Evolutionary conservation across 73 alveolate genomes (phyloP), one percentile per base, ranked within the genome.

Genomic region (Paramecium biaurelia): DNA sequence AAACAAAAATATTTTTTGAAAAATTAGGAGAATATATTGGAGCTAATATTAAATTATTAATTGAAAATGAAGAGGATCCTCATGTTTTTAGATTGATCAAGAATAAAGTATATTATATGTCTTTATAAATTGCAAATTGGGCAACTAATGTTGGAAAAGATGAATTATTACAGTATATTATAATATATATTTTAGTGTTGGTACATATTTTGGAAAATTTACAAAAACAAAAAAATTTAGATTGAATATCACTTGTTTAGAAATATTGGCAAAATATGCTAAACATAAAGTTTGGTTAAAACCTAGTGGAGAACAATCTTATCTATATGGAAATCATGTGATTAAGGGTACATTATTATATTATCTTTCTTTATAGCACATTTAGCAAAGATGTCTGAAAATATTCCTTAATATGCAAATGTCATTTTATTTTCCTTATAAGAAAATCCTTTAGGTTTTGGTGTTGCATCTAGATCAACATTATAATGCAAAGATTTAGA

Each of bases 391-490:
- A 98, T 98, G 89, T 97, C 99, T 12, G 99, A 98, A 88, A 98
- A 96, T 85, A 95, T 98, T 28, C 99, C 99, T 1, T 94, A 95
- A 18, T 95, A 98, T 70, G 96, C 98, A 5, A 99, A 99, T 41
- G 98, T 97, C 12, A 98, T 98, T 23, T 92, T 98, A 47, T 97
- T 94, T 92, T 97, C 98, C 49, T 96, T 98, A 88, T 95, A 94
- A 59, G 99, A 98, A 76, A 96, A 97, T 76, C 99, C 99, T 1
- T 94, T 98, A 24, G 99, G 99, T 23, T 98, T 98, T 95, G 99
- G 99, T 45, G 98, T 98, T 30, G 97, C 98, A 30, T 98, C 99
- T 67, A 96, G 97, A 92, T 89, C 98, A 30, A 98, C 99, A 2
- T 96, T 96, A 8, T 95, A 96, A 72, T 95, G 97, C 93, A 95